These are phyloP conservation scores for Sporobolomyces phaffii DNA, from an alignment of 768 basidiomycete species.

Conservation along the genomic window DNA sequence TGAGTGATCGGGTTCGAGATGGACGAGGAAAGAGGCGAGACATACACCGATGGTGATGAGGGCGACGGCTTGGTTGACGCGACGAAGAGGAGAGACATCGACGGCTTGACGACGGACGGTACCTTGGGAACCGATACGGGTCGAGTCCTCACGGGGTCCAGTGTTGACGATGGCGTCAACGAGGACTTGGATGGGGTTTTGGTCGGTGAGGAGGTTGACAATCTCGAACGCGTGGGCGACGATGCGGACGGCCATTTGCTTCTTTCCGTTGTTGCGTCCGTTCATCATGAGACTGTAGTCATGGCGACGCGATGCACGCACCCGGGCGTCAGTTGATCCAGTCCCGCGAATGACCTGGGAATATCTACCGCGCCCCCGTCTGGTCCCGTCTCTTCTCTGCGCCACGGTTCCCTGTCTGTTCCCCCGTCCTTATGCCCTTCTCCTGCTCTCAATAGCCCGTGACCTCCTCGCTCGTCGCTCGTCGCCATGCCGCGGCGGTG, in stretches of 20 bases:
- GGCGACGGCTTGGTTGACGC: constrained; percentile 95
- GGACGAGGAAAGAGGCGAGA: constrained; percentile 21
- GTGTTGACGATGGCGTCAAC: constrained; percentile 99
- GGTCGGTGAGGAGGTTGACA: constrained; percentile 98
- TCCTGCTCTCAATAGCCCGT: too few species aligned
- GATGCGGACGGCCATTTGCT: constrained; percentile 96
- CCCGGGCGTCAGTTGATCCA: not conserved
- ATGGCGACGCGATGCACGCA: not conserved
- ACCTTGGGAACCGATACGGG: constrained; percentile 98
- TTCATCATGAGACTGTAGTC: constrained; percentile 92
- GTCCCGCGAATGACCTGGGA: too few species aligned
- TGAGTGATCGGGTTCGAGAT: not conserved
- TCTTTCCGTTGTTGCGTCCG: constrained; percentile 99
- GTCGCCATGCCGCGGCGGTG: too few species aligned
- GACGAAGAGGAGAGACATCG: constrained; percentile 94
- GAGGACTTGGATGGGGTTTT: constrained; percentile 97
- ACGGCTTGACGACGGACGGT: constrained; percentile 99
- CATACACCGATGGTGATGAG: constrained; percentile 93
- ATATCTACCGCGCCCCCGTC: too few species aligned
- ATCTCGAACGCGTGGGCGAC: constrained; percentile 99
- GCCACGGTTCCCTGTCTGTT: too few species aligned
- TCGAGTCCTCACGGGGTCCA: constrained; percentile 98
- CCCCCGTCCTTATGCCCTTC: too few species aligned
- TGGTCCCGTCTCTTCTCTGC: too few species aligned
- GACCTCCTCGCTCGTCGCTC: too few species aligned